These are phyloP conservation scores for Zalerion maritima DNA, from an alignment of 495 filamentous ascomycete species.

Conservation along the genomic window DNA sequence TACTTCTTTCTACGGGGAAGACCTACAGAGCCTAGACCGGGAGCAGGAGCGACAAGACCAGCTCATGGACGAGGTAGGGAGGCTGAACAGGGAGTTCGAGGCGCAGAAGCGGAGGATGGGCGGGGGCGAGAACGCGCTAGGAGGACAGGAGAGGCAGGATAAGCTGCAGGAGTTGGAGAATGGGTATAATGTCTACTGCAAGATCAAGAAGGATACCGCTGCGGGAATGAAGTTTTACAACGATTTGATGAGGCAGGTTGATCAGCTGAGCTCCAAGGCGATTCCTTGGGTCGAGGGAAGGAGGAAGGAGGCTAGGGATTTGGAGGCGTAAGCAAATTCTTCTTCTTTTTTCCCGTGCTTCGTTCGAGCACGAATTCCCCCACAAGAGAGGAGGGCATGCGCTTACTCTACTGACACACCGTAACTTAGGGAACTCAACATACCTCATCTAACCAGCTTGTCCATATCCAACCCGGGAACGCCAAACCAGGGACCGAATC, in stretches of 20 bases:
- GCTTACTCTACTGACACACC: background rate
- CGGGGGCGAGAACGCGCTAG: conserved; percentile 48
- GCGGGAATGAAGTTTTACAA: conserved; percentile 94
- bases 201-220: conserved; percentile 79
- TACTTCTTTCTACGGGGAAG: conserved; percentile 56
- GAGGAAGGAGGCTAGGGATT: conserved; percentile 59
- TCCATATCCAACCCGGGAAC: conserved; percentile 15
- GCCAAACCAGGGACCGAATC: conserved; percentile 8
- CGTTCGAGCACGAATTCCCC: too few species aligned
- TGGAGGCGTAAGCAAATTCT: conserved; percentile 48
- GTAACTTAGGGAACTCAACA: conserved; percentile 28
- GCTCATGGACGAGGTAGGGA: conserved; percentile 46
- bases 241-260: conserved; percentile 74
- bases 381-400: too few species aligned
- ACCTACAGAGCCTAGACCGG: conserved; percentile 50
- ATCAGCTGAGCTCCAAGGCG: conserved; percentile 60
- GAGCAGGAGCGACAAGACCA: conserved; percentile 69
- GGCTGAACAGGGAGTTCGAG: conserved; percentile 67
- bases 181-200: conserved; percentile 88
- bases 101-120: conserved; percentile 47
- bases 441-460: conserved; percentile 33
- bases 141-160: conserved; percentile 68
- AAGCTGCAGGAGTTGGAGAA: conserved; percentile 83
- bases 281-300: conserved; percentile 67
- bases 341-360: background rate